Conservation (phyloP, 441 rosid species). For the Oxalis stricta region DNA sequence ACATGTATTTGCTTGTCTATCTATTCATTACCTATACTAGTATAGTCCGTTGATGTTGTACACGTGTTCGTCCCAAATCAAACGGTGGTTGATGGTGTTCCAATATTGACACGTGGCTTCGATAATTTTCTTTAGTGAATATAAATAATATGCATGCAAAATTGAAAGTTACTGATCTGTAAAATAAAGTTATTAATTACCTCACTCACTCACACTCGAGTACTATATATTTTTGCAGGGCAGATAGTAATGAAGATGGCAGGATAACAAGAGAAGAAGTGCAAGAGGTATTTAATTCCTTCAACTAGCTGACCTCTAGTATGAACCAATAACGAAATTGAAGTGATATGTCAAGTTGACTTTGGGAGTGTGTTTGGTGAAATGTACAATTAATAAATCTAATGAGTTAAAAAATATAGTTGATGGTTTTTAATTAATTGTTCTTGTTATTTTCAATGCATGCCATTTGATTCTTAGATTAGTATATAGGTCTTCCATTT, state of each 20-base stretch:
- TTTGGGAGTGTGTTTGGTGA: neutral
- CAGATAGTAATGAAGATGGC: constrained; percentile 86
- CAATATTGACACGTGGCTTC: too few relatives aligned
- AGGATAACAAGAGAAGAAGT: constrained; percentile 77
- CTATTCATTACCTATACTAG: neutral
- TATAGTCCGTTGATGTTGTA: neutral
- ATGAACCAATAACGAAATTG: neutral
- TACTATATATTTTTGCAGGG: constrained; percentile 29
- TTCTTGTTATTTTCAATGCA: too few relatives aligned
- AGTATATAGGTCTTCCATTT: too few relatives aligned
- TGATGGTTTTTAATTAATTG: too few relatives aligned
- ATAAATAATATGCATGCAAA: too few relatives aligned
- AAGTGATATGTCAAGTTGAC: neutral
- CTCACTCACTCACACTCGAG: too few relatives aligned
- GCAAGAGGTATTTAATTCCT: constrained; percentile 84
- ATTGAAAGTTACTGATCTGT: neutral
- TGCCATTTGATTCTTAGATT: too few relatives aligned
- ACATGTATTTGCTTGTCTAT: constrained; percentile 32
- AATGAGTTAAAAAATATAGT: too few relatives aligned
- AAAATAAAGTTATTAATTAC: neutral
- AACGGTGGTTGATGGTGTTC: too few relatives aligned
- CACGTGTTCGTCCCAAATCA: too few relatives aligned
- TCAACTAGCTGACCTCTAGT: too few relatives aligned
- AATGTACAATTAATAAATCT: constrained; percentile 68
- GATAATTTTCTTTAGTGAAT: too few relatives aligned